Percentiles rank a stretch among this genome's conserved stretches.
Conservation (phyloP, 2,329 filamentous ascomycete genomes). For the Verticillium klebahnii region DNA sequence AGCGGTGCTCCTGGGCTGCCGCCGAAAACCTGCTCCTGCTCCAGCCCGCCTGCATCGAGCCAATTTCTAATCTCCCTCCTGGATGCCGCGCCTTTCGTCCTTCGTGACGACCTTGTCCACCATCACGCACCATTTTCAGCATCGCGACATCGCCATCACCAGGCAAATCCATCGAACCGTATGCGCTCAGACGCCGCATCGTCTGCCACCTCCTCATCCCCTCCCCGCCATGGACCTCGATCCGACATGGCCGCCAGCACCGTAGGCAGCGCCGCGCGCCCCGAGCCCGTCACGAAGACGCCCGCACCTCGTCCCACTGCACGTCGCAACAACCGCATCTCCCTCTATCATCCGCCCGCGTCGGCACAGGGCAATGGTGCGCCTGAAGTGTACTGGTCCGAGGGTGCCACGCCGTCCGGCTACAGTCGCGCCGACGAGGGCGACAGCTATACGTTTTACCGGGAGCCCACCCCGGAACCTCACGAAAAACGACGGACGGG, state of each 20-base stretch:
- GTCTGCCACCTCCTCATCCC: not conserved
- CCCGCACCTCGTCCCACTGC: not conserved
- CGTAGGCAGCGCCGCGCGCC: not conserved
- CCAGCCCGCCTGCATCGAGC: not conserved
- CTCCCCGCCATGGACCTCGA: not conserved
- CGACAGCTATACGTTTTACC: constrained; percentile 30
- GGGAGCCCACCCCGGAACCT: constrained; percentile 32
- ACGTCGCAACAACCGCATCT: not conserved
- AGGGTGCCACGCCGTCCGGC: constrained; percentile 2
- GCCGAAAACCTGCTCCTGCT: not conserved
- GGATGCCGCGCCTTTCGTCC: not conserved
- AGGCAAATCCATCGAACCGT: not conserved
- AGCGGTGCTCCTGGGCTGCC: not conserved
- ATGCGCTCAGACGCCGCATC: not conserved
- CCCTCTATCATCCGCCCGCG: constrained; percentile 3
- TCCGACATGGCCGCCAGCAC: not conserved
- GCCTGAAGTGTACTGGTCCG: constrained; percentile 2
- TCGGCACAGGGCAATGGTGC: not conserved
- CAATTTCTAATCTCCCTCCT: not conserved
- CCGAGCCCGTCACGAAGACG: not conserved
- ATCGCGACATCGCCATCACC: not conserved
- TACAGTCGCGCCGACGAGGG: constrained; percentile 11
- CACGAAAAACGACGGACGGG: constrained; percentile 5
- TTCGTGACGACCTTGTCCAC: not conserved
- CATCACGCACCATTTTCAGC: not conserved